These are phyloP conservation scores for Picea engelmannii DNA, from an alignment of 83 land plant species.

Conservation along the genomic window DNA sequence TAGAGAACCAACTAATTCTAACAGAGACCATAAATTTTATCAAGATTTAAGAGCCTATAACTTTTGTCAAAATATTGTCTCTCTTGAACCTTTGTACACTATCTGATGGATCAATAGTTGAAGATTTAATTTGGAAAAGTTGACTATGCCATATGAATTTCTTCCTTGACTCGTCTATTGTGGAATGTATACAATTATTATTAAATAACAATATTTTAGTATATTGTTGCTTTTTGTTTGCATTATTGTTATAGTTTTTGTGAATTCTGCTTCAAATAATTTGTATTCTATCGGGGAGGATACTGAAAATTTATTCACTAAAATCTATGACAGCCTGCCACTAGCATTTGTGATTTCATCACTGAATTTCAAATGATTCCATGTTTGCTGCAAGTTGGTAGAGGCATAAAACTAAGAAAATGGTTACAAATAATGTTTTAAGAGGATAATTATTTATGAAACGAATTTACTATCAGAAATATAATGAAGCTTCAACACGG, in stretches of 20 bases:
- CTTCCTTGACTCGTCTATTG: not conserved
- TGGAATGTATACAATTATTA: not conserved
- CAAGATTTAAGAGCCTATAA: not conserved
- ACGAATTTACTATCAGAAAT: too few species aligned
- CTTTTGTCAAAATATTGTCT: not conserved
- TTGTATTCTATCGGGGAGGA: not conserved
- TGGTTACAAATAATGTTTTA: too few species aligned
- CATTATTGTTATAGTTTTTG: too few species aligned
- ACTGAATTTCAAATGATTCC: constrained; percentile 70
- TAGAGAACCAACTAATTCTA: not conserved
- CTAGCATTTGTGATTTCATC: constrained; percentile 51
- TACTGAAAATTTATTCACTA: not conserved
- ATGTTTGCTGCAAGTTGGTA: constrained; percentile 70
- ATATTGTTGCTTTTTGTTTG: too few species aligned
- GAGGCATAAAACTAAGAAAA: too few species aligned
- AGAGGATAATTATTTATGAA: too few species aligned
- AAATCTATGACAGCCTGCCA: not conserved
- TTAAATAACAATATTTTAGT: too few species aligned
- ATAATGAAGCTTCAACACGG: too few species aligned
- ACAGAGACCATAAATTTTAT: not conserved
- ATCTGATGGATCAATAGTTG: not conserved
- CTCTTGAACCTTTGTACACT: not conserved
- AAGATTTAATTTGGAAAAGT: not conserved
- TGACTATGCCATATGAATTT: not conserved
- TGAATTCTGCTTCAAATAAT: not conserved